A percentile compares a stretch with the other conserved stretches of the same genome.
Evolutionary conservation across 2,329 filamentous ascomycete species (phyloP).

Genomic region (Arthrobotrys pseudoclavata): DNA sequence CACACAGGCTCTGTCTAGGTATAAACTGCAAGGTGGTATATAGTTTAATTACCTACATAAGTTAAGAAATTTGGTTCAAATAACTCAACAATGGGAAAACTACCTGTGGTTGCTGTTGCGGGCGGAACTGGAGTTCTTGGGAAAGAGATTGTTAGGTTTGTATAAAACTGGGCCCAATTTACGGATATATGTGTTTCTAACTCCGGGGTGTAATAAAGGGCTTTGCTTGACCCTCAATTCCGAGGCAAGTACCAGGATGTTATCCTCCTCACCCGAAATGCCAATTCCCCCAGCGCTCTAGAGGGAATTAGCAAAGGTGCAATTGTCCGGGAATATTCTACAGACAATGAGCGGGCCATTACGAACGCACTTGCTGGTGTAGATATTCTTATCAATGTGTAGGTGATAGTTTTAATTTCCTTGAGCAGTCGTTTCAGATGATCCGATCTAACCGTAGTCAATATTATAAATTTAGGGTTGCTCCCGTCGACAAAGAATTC

Average conservation of each 20-base stretch:
- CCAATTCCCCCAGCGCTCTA: slow-evolving; percentile 14
- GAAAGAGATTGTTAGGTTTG: slow-evolving; percentile 49
- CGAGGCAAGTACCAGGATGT: slow-evolving; percentile 50
- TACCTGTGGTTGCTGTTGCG: slow-evolving; percentile 47
- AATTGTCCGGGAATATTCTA: slow-evolving; percentile 34
- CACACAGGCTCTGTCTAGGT: background rate
- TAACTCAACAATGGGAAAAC: slow-evolving; percentile 17
- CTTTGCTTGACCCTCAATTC: slow-evolving; percentile 47
- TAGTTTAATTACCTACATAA: no score
- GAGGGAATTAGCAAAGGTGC: slow-evolving; percentile 40
- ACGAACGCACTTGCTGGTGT: slow-evolving; percentile 63
- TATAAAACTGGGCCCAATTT: background rate
- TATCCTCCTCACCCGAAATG: slow-evolving; percentile 49
- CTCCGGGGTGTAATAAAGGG: slow-evolving; percentile 4
- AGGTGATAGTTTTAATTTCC: slow-evolving; percentile 6
- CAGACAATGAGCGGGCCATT: slow-evolving; percentile 60
- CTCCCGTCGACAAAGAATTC: slow-evolving; percentile 46
- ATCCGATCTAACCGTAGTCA: background rate
- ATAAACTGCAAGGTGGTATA: background rate
- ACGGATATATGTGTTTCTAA: slow-evolving; percentile 9
- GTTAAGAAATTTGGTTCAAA: no score
- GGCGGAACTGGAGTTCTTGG: slow-evolving; percentile 52
- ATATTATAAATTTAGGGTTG: slow-evolving; percentile 26
- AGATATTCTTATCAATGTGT: slow-evolving; percentile 65
- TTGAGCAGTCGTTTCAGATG: background rate